These are phyloP conservation scores for Rhodotorula taiwanensis DNA, from an alignment of 768 basidiomycete species.

Conservation along the genomic window DNA sequence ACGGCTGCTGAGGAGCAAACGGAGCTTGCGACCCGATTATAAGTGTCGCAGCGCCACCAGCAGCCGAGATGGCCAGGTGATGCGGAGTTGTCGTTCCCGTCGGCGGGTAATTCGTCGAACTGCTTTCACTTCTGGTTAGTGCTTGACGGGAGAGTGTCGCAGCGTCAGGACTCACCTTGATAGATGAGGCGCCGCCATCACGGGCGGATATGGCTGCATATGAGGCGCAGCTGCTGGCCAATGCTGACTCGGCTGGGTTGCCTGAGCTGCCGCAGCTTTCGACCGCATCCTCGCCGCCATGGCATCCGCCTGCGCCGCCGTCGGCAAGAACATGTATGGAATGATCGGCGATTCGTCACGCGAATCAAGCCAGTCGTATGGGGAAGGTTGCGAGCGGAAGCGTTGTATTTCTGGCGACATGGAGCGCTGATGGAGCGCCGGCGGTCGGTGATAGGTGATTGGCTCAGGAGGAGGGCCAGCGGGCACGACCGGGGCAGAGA, in stretches of 20 bases:
- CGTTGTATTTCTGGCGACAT: neutral
- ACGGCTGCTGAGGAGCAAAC: too few species aligned
- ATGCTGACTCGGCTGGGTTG: neutral
- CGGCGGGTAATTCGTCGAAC: too few species aligned
- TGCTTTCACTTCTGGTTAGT: too few species aligned
- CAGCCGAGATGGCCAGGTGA: too few species aligned
- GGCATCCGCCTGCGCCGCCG: slow-evolving; percentile 3
- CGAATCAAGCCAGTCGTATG: slow-evolving; percentile 26
- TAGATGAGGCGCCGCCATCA: too few species aligned
- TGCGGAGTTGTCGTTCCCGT: too few species aligned
- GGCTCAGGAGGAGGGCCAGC: slow-evolving; percentile 12
- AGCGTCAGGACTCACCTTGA: too few species aligned
- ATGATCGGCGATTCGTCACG: slow-evolving; percentile 7
- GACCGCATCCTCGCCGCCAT: neutral
- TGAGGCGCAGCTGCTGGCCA: too few species aligned
- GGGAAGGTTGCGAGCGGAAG: neutral
- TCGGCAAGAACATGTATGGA: slow-evolving; percentile 15
- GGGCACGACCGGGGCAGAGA: neutral
- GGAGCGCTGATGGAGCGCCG: slow-evolving; percentile 5
- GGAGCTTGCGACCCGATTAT: too few species aligned
- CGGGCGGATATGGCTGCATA: too few species aligned
- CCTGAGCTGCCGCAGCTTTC: neutral
- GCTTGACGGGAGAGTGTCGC: too few species aligned
- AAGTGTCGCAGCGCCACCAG: too few species aligned
- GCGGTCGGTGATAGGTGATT: slow-evolving; percentile 29